Evolutionary conservation across 352 stramenopile species (phyloP).

Genomic region (Pythium aquatile): DNA sequence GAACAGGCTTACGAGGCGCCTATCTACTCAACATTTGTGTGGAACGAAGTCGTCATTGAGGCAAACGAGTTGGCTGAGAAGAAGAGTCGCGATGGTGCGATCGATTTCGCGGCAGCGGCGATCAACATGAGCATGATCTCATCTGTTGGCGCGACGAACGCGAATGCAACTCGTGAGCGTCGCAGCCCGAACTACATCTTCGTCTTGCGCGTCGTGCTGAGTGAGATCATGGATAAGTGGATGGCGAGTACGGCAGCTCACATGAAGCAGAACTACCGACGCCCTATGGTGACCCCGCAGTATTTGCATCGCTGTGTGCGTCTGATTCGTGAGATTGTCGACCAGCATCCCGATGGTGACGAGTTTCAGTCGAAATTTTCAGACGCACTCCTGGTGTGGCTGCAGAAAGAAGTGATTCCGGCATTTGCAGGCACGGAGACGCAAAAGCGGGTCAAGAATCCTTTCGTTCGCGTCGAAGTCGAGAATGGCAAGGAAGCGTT

Average conservation of each 20-base stretch:
- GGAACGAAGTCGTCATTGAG: constrained; percentile 70
- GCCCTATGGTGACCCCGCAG: constrained; percentile 78
- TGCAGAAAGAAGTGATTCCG: constrained; percentile 84
- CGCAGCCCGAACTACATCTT: constrained; percentile 85
- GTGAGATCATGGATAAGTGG: constrained; percentile 89
- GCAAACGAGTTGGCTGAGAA: constrained; percentile 46
- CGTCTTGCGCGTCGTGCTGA: constrained; percentile 79
- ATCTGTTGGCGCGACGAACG: constrained; percentile 63
- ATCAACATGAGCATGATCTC: constrained; percentile 86
- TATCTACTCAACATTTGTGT: constrained; percentile 57
- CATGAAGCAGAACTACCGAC: constrained; percentile 66
- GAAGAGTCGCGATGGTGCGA: constrained; percentile 61
- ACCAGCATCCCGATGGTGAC: constrained; percentile 81
- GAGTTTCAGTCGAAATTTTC: constrained; percentile 85
- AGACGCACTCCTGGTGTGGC: constrained; percentile 80
- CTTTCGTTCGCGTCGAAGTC: constrained; percentile 72
- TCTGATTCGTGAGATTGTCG: constrained; percentile 78
- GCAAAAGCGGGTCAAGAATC: constrained; percentile 75
- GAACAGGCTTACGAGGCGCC: constrained; percentile 48
- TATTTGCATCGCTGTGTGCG: constrained; percentile 85
- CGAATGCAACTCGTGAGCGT: constrained; percentile 73
- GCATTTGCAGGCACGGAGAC: constrained; percentile 78
- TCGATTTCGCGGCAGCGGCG: constrained; percentile 66
- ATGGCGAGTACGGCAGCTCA: constrained; percentile 71
- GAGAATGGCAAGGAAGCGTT: constrained; percentile 85